Conservation (phyloP, 2,329 filamentous ascomycete species). For the Aspergillus transmontanensis region DNA sequence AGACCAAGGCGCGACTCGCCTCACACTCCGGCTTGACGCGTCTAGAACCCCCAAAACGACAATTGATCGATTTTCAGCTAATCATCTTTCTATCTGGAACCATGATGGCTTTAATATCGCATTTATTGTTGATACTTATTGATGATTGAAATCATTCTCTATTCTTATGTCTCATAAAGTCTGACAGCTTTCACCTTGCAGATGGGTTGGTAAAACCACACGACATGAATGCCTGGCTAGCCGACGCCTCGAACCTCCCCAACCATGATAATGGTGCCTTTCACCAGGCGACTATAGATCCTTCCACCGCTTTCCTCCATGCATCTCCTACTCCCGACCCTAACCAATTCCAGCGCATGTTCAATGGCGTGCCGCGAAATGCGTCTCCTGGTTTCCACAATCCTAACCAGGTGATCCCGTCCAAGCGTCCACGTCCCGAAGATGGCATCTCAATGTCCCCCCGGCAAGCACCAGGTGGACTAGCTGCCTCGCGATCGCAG, state of each 20-base stretch:
- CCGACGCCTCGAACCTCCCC: conserved; percentile 50
- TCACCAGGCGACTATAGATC: conserved; percentile 49
- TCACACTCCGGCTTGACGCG: conserved; percentile 27
- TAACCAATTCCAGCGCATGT: conserved; percentile 65
- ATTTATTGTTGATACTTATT: conserved; percentile 27
- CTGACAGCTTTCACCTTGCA: conserved; percentile 34
- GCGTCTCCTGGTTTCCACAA: conserved; percentile 78
- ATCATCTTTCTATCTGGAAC: not conserved
- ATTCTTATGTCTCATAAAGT: conserved; percentile 16
- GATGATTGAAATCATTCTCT: conserved; percentile 20
- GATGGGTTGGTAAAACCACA: conserved; percentile 50
- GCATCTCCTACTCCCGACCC: conserved; percentile 51
- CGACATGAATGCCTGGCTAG: conserved; percentile 57
- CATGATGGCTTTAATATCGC: not conserved
- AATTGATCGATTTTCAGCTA: conserved; percentile 8
- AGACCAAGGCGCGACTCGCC: conserved; percentile 26
- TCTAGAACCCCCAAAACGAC: conserved; percentile 18
- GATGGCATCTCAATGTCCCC: conserved; percentile 85
- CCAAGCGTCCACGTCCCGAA: conserved; percentile 83
- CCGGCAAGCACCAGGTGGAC: conserved; percentile 70
- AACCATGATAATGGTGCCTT: conserved; percentile 54
- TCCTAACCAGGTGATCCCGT: conserved; percentile 80
- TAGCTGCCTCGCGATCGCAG: conserved; percentile 84
- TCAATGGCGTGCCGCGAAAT: conserved; percentile 82
- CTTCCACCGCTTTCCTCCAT: conserved; percentile 52